phyloP scores from a whole-genome alignment of 1,284 basidiomycete species.

The Amylostereum chailletii region DNA sequence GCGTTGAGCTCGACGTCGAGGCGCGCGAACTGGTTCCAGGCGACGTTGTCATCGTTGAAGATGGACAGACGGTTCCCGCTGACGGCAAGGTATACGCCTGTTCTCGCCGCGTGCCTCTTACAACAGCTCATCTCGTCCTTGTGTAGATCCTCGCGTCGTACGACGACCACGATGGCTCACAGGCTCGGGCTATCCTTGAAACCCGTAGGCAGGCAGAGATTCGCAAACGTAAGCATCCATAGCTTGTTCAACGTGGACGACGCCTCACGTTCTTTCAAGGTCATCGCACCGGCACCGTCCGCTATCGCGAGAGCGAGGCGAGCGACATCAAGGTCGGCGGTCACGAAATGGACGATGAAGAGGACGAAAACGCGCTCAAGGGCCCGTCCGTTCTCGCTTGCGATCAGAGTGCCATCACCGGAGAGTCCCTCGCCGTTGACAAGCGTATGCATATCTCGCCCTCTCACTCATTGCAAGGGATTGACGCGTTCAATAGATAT shows the following conservation, averaged over 20 bases:
- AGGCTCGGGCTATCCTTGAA: slow-evolving; percentile 18
- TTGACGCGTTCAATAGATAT: slow-evolving; percentile 17
- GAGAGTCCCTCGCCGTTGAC: slow-evolving; percentile 45
- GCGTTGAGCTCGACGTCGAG: slow-evolving; percentile 38
- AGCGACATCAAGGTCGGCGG: slow-evolving; percentile 1
- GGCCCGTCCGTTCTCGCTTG: slow-evolving; percentile 34
- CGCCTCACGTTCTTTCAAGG: no score
- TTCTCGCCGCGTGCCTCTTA: slow-evolving; percentile 4
- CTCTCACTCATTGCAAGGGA: background rate
- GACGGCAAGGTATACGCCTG: slow-evolving; percentile 27
- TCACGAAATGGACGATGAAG: slow-evolving; percentile 7
- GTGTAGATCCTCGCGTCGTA: slow-evolving; percentile 34
- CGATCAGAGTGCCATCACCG: slow-evolving; percentile 41
- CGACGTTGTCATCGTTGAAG: slow-evolving; percentile 36
- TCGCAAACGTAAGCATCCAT: background rate
- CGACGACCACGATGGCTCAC: slow-evolving; percentile 29
- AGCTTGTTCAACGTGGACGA: no score
- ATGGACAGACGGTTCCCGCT: slow-evolving; percentile 41
- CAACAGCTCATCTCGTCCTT: slow-evolving; percentile 23
- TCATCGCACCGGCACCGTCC: no score
- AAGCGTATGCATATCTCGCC: slow-evolving; percentile 22
- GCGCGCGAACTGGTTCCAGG: slow-evolving; percentile 44
- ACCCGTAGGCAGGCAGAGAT: background rate
- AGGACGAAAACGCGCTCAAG: slow-evolving; percentile 18
- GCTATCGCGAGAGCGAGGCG: no score